Base-by-base conservation (phyloP, 2,329 filamentous ascomycete genomes). In the Colletotrichum sp. region DNA sequence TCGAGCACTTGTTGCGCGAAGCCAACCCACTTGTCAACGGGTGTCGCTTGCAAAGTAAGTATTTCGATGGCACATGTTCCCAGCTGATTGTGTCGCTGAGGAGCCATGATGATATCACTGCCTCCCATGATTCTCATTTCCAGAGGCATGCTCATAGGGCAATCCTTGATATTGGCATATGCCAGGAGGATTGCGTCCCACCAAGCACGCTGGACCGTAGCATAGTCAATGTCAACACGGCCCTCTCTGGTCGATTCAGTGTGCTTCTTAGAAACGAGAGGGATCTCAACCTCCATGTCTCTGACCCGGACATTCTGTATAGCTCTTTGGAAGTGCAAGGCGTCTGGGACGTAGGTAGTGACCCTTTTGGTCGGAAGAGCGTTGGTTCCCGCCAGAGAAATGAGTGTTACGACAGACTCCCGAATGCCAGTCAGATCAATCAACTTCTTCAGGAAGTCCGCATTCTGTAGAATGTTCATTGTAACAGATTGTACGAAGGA, bases 121-220 rank as follows among this genome's bases (percentile, higher is more conserved):
- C 80, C 80, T 4, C 83, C 85, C 80, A 86, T 87, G 73, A 89
- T 86, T 26, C 86, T 82, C 82, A 88, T 81, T 71, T 88, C 87
- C 12, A 89, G 82, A 6, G 85, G 84, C 67, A 88, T 82, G 4
- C 87, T 83, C 82, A 88, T 85, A 0, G 87, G 84, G 36, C 77
- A 79, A 49, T 49, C 44, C 4, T 81, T 59, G n/a, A 59, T 78
- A 62, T 85, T 80, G 55, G 81, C 78, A 77, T 89, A 89, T n/a
- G 84, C 85, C 2, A 85, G 82, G 8, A 85, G 82, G 77, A 89
- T 88, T 16, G 86, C 86, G 71, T 89, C 88, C 88, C 88, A 89
- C 88, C 88, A 89, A 1, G 87, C 88, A 6, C 83, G 82, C 69
- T 86, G 86, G 2, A 88, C 85, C 24, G 86, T 80, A 13, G 79